Evolutionary conservation across 805 yeast species (phyloP).

Genomic region (Metschnikowia noctiluminum): DNA sequence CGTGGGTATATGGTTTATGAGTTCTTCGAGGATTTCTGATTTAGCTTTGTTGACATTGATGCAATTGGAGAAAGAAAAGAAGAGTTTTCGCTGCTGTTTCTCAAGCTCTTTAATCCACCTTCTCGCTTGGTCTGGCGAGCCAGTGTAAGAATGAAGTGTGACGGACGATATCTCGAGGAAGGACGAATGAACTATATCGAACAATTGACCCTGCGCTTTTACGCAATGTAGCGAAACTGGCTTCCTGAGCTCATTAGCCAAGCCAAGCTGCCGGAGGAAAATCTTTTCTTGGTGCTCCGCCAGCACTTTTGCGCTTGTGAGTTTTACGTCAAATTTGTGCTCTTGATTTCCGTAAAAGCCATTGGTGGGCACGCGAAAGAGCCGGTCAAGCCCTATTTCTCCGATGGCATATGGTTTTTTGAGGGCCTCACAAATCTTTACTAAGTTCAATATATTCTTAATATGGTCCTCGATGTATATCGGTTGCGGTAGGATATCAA

Average conservation of each 20-base stretch:
- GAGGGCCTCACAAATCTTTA: slow-evolving; percentile 13
- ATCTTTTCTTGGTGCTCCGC: slow-evolving; percentile 65
- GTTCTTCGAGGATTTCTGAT: slow-evolving; percentile 16
- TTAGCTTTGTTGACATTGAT: slow-evolving; percentile 42
- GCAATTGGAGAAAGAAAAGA: slow-evolving; percentile 52
- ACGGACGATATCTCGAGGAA: slow-evolving; percentile 34
- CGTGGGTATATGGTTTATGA: slow-evolving; percentile 19
- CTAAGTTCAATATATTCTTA: slow-evolving; percentile 23
- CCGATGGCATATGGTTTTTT: slow-evolving; percentile 53
- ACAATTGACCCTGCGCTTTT: slow-evolving; percentile 64
- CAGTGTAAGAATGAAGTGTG: slow-evolving; percentile 82
- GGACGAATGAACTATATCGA: slow-evolving; percentile 30
- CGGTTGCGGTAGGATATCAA: slow-evolving; percentile 61
- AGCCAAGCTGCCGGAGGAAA: slow-evolving; percentile 45
- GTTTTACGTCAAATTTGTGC: slow-evolving; percentile 22
- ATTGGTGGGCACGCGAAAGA: slow-evolving; percentile 60
- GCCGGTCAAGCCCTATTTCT: slow-evolving; percentile 86
- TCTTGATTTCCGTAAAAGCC: slow-evolving; percentile 50
- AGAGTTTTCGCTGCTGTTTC: slow-evolving; percentile 27
- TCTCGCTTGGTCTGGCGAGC: slow-evolving; percentile 67
- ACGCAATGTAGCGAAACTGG: slow-evolving; percentile 84
- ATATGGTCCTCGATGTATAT: slow-evolving; percentile 37
- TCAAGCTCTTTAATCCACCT: slow-evolving; percentile 40
- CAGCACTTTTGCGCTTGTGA: slow-evolving; percentile 48
- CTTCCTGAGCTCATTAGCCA: slow-evolving; percentile 48